These are phyloP conservation scores for Kodamaea lidongshanica DNA, from an alignment of 805 yeast species.

Conservation along the genomic window DNA sequence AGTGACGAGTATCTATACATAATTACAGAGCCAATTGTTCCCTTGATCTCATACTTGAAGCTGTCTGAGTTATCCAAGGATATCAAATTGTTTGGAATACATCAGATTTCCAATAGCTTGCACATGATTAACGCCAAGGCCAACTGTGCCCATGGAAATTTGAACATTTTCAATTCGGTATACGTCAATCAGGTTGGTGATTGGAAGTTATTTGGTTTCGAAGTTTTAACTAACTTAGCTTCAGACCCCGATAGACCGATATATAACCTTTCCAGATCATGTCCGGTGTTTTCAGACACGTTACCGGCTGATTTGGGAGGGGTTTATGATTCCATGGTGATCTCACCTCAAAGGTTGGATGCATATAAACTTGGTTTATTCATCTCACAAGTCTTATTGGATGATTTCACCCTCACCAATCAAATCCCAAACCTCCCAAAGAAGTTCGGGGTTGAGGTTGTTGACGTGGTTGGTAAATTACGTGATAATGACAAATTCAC, in stretches of 20 bases:
- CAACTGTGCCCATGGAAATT: conserved; percentile 56
- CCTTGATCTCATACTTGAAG: conserved; percentile 39
- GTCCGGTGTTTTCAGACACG: conserved; percentile 20
- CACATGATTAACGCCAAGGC: conserved; percentile 54
- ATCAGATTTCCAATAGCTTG: conserved; percentile 48
- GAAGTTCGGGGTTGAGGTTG: conserved; percentile 4
- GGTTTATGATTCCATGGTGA: conserved; percentile 38
- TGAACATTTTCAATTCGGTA: conserved; percentile 47
- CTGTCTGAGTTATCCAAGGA: conserved; percentile 24
- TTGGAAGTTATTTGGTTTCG: conserved; percentile 83
- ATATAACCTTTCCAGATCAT: conserved; percentile 27
- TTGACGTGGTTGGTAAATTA: conserved; percentile 5
- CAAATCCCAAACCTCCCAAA: conserved; percentile 4
- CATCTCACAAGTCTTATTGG: conserved; percentile 36
- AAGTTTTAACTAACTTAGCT: conserved; percentile 46
- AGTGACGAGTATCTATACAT: conserved; percentile 51
- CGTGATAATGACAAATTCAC: conserved; percentile 7
- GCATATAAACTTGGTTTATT: conserved; percentile 59
- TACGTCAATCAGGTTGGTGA: conserved; percentile 66
- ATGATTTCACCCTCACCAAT: conserved; percentile 1
- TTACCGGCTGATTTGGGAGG: conserved; percentile 44
- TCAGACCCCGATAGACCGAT: conserved; percentile 43
- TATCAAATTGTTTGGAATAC: conserved; percentile 48
- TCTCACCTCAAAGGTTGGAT: conserved; percentile 45
- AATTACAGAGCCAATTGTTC: conserved; percentile 61